Evolutionary conservation across 139 green algal species (phyloP).

Genomic region (Desmodesmus armatus): DNA sequence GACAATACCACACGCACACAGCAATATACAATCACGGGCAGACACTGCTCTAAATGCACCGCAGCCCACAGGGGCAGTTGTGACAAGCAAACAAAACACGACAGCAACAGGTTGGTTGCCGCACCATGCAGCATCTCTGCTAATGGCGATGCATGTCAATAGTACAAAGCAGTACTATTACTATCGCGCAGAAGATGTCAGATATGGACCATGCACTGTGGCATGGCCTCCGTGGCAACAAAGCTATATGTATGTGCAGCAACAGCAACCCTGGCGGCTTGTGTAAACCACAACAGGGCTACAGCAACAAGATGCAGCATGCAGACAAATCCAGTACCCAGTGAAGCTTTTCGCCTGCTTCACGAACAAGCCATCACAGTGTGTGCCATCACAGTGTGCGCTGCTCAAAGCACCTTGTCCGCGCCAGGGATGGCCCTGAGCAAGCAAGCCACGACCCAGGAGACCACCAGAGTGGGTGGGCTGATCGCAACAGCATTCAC

Average conservation of each 20-base stretch:
- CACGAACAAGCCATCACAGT: too few relatives aligned
- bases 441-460: slow-evolving; percentile 9
- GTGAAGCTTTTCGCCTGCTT: too few relatives aligned
- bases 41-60: neutral
- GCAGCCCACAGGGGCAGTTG: too few relatives aligned
- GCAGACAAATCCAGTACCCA: neutral
- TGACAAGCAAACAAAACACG: too few relatives aligned
- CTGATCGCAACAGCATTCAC: slow-evolving; percentile 16
- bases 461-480: neutral
- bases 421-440: slow-evolving; percentile 18
- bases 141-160: too few relatives aligned
- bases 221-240: neutral
- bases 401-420: slow-evolving; percentile 33
- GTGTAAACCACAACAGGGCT: neutral
- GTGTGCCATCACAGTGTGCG: too few relatives aligned
- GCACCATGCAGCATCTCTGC: too few relatives aligned
- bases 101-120: too few relatives aligned
- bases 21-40: neutral
- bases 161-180: too few relatives aligned
- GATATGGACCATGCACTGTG: too few relatives aligned
- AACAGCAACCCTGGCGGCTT: neutral
- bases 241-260: neutral
- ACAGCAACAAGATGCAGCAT: neutral
- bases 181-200: too few relatives aligned
- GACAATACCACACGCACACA: neutral